These are phyloP conservation scores for Piper longum DNA, from an alignment of 164 flowering plant species.

Conservation along the genomic window DNA sequence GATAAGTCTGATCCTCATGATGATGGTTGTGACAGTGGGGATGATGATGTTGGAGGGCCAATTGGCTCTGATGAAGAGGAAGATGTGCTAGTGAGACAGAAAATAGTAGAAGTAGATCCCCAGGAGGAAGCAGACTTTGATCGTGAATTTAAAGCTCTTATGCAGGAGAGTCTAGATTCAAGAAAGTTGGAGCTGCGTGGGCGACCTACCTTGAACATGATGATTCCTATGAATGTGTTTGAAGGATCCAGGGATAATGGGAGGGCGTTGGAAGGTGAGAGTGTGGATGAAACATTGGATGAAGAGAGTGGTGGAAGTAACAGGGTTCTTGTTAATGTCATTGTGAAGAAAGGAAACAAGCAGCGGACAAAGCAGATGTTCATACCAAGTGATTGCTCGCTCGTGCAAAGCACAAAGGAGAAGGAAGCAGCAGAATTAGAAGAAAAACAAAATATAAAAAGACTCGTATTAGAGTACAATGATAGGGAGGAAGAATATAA, in stretches of 20 bases:
- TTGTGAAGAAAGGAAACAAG: slow-evolving; percentile 88
- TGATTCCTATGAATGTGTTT: slow-evolving; percentile 79
- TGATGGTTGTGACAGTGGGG: slow-evolving; percentile 50
- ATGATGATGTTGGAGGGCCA: slow-evolving; percentile 48
- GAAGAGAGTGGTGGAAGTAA: slow-evolving; percentile 48
- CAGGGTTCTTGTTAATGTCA: slow-evolving; percentile 75
- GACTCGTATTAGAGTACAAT: slow-evolving; percentile 83
- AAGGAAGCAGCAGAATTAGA: slow-evolving; percentile 95
- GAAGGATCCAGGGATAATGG: slow-evolving; percentile 76
- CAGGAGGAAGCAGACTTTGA: slow-evolving; percentile 81
- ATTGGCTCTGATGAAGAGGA: slow-evolving; percentile 79
- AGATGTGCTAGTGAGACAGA: slow-evolving; percentile 76
- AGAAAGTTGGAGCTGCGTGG: slow-evolving; percentile 66
- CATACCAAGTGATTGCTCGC: slow-evolving; percentile 71
- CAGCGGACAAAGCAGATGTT: slow-evolving; percentile 84
- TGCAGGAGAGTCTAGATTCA: slow-evolving; percentile 93
- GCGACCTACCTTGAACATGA: slow-evolving; percentile 77
- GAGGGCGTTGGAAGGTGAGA: slow-evolving; percentile 62
- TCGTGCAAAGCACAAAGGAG: slow-evolving; percentile 85
- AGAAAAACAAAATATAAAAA: slow-evolving; percentile 89
- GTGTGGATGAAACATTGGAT: slow-evolving; percentile 72
- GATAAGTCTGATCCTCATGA: slow-evolving; percentile 36
- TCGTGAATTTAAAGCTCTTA: slow-evolving; percentile 64
- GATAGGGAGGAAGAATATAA: slow-evolving; percentile 83
- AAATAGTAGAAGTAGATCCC: slow-evolving; percentile 56